phyloP scores from a whole-genome alignment of 257 asterid genomes.

The Primulina huaijiensis region DNA sequence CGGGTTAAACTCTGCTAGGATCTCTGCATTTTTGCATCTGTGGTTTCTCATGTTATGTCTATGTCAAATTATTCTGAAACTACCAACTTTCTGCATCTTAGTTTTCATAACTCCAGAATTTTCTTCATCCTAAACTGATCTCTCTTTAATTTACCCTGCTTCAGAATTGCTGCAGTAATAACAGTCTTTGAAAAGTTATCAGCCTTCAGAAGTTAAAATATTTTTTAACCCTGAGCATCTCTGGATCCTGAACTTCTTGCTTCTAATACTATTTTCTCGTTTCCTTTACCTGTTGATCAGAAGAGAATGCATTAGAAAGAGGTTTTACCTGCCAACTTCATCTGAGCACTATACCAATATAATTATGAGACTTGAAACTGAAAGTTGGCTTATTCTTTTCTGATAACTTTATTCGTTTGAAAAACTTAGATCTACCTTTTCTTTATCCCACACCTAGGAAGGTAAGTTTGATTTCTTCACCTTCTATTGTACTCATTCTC shows the following conservation, averaged over 20 bases:
- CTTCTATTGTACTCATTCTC: neutral
- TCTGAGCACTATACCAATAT: neutral
- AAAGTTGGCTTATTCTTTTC: neutral
- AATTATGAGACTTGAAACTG: neutral
- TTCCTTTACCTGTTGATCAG: neutral
- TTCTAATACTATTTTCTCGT: neutral
- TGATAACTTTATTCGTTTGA: neutral
- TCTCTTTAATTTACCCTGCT: too few relatives aligned
- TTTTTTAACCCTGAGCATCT: neutral
- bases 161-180: too few relatives aligned
- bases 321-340: neutral
- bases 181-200: too few relatives aligned
- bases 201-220: neutral
- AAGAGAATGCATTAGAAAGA: neutral
- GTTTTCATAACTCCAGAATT: too few relatives aligned
- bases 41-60: too few relatives aligned
- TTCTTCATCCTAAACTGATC: too few relatives aligned
- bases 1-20: too few relatives aligned
- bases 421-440: neutral
- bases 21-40: too few relatives aligned
- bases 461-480: neutral
- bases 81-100: too few relatives aligned
- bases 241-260: neutral
- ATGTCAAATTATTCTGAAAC: too few relatives aligned
- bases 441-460: neutral